Conservation (phyloP, 2,329 filamentous ascomycete species). For the Calonectria crousiana region DNA sequence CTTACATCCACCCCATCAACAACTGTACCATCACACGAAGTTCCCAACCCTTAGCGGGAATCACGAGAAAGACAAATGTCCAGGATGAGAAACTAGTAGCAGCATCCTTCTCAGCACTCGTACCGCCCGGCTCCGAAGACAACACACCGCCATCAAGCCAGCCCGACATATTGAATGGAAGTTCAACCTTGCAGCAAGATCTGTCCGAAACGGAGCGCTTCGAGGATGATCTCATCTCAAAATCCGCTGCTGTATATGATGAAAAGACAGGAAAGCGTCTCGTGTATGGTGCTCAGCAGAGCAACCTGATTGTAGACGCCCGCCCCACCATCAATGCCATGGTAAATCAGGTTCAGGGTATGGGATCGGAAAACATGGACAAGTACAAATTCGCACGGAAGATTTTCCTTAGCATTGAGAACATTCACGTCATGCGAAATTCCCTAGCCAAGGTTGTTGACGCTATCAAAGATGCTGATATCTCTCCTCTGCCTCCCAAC, state of each 20-base stretch:
- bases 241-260: constrained; percentile 59
- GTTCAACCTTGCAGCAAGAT: constrained; percentile 58
- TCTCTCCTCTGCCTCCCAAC: constrained; percentile 85
- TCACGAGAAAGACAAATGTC: constrained; percentile 88
- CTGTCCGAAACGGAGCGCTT: constrained; percentile 72
- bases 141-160: constrained; percentile 59
- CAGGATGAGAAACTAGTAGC: constrained; percentile 95
- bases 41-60: constrained; percentile 90
- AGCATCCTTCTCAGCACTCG: constrained; percentile 79
- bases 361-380: constrained; percentile 98
- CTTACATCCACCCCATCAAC: constrained; percentile 96
- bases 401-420: constrained; percentile 94
- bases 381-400: constrained; percentile 94
- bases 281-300: constrained; percentile 92
- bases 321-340: constrained; percentile 94
- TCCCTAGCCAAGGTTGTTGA: constrained; percentile 91
- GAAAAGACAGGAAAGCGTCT: constrained; percentile 71
- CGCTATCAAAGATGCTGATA: constrained; percentile 91
- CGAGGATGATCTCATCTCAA: constrained; percentile 75
- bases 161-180: constrained; percentile 57
- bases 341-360: constrained; percentile 92
- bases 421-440: constrained; percentile 97
- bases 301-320: constrained; percentile 95
- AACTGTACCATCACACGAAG: constrained; percentile 97
- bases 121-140: constrained; percentile 50